A percentile compares a stretch with the other conserved stretches of the same genome.
phyloP scores from a whole-genome alignment of 768 basidiomycete species.

The Russula griseocarnosa region DNA sequence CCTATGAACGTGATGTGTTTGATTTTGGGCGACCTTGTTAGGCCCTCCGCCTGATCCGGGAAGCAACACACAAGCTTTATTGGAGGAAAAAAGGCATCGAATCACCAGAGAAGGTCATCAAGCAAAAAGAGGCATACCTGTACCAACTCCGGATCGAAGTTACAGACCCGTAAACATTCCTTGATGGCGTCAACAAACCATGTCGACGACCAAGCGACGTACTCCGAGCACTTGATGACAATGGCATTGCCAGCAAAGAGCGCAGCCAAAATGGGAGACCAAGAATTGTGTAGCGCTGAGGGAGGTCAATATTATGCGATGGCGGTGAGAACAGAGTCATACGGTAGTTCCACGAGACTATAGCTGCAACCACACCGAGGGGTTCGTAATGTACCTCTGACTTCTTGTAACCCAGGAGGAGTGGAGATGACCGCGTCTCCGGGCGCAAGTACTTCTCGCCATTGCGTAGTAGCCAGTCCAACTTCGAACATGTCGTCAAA shows the following conservation, averaged over 20 bases:
- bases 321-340: slow-evolving; percentile 29
- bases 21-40: slow-evolving; percentile 75
- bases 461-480: slow-evolving; percentile 86
- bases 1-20: slow-evolving; percentile 96
- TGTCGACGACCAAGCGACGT: slow-evolving; percentile 85
- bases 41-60: slow-evolving; percentile 77
- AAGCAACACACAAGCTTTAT: slow-evolving; percentile 75
- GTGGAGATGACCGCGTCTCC: slow-evolving; percentile 61
- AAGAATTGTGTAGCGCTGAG: slow-evolving; percentile 85
- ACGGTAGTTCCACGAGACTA: slow-evolving; percentile 97
- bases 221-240: slow-evolving; percentile 88
- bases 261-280: slow-evolving; percentile 88
- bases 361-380: slow-evolving; percentile 85
- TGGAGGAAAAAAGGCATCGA: neutral
- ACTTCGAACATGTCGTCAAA: slow-evolving; percentile 88
- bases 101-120: neutral
- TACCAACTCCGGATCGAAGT: slow-evolving; percentile 81
- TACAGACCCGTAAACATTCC: slow-evolving; percentile 72
- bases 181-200: slow-evolving; percentile 81
- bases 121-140: slow-evolving; percentile 47
- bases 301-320: slow-evolving; percentile 14
- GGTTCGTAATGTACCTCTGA: slow-evolving; percentile 84
- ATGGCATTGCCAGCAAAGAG: slow-evolving; percentile 89
- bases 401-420: slow-evolving; percentile 71
- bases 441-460: slow-evolving; percentile 77